Percentiles rank a stretch among this genome's conserved stretches.
Conservation (phyloP, 106 monocot genomes). For the Dendrobium catenatum region DNA sequence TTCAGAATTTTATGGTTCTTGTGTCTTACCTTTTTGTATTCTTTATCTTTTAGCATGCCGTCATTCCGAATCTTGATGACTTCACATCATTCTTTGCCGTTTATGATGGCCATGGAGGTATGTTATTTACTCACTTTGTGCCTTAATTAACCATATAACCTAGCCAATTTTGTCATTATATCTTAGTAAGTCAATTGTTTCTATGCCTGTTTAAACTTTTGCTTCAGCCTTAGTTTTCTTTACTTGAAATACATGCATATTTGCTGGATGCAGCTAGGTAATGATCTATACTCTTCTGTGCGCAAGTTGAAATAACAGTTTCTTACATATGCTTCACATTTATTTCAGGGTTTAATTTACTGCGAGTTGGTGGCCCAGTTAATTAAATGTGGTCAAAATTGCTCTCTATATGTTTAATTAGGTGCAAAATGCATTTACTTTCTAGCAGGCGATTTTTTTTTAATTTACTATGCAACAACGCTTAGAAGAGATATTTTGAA, state of each 20-base stretch:
- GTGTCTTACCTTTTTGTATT: constrained; percentile 5
- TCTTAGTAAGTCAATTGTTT: too few species aligned
- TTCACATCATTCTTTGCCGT: constrained; percentile 70
- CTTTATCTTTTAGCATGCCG: constrained; percentile 44
- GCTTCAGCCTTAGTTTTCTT: not conserved
- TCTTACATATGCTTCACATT: not conserved
- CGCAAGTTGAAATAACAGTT: not conserved
- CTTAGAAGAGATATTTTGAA: not conserved
- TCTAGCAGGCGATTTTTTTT: not conserved
- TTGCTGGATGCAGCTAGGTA: not conserved
- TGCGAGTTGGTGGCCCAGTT: too few species aligned
- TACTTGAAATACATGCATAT: not conserved
- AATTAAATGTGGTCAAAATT: not conserved
- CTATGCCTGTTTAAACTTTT: not conserved
- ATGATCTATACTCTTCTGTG: not conserved
- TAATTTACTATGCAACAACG: not conserved
- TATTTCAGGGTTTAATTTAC: too few species aligned
- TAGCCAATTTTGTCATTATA: not conserved
- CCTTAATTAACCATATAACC: not conserved
- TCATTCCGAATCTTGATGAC: constrained; percentile 50
- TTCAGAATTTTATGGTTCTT: not conserved
- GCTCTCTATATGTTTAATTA: not conserved
- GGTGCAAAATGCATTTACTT: not conserved
- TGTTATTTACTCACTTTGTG: constrained; percentile 2
- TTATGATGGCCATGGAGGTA: constrained; percentile 85